phyloP scores from a whole-genome alignment of 352 stramenopile genomes.

The Hyaloperonospora brassicae region DNA sequence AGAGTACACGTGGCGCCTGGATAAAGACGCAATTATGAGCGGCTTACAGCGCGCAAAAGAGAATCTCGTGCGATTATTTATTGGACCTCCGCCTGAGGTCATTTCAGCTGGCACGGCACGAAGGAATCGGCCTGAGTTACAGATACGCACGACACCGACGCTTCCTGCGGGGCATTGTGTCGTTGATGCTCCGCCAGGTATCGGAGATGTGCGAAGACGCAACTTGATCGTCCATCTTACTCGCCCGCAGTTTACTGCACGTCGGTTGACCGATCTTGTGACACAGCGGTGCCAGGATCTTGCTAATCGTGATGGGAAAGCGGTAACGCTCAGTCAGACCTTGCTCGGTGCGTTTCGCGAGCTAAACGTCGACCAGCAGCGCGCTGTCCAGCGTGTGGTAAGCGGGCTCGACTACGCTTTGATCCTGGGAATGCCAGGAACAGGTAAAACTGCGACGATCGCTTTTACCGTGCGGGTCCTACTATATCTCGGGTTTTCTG shows the following conservation, averaged over 20 bases:
- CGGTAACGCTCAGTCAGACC: conserved; percentile 14
- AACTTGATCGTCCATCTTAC: conserved; percentile 59
- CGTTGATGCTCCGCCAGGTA: conserved; percentile 15
- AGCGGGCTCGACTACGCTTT: conserved; percentile 91
- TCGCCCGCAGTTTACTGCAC: conserved; percentile 52
- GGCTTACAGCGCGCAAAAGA: conserved; percentile 65
- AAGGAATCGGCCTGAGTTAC: conserved; percentile 26
- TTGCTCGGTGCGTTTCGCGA: conserved; percentile 46
- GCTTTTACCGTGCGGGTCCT: conserved; percentile 90
- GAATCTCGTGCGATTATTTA: conserved; percentile 69
- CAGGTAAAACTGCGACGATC: conserved; percentile 95
- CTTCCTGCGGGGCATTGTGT: conserved; percentile 8
- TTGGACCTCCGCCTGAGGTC: conserved; percentile 39
- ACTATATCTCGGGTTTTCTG: conserved; percentile 85
- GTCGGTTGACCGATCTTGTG: conserved; percentile 35
- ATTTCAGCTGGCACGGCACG: conserved; percentile 34
- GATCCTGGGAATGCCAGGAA: conserved; percentile 92
- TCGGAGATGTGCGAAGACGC: conserved; percentile 43
- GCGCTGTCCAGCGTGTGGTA: conserved; percentile 63
- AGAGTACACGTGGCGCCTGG: conserved; percentile 62
- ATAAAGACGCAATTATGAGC: conserved; percentile 63
- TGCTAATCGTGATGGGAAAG: conserved; percentile 5
- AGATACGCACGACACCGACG: conserved; percentile 18
- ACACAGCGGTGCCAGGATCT: conserved; percentile 27
- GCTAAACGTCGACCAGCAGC: conserved; percentile 76